These are phyloP conservation scores for Trichophyton rubrum DNA, from an alignment of 2,329 filamentous ascomycete genomes.

Conservation along the genomic window DNA sequence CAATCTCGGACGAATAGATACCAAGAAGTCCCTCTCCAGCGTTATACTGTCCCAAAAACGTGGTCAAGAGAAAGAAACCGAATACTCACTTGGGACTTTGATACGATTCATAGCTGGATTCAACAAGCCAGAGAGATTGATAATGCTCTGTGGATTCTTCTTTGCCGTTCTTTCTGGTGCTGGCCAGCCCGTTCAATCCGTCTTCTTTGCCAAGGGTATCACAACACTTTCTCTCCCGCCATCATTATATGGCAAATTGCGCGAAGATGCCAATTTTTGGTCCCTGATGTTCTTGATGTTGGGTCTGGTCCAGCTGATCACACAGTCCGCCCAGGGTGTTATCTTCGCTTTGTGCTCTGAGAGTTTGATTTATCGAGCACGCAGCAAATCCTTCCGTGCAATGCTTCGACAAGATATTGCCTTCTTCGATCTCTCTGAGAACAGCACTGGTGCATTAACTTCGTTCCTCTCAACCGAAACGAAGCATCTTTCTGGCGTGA, in stretches of 20 bases:
- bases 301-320: conserved; percentile 57
- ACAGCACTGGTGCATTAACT: conserved; percentile 77
- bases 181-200: conserved; percentile 62
- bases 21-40: conserved; percentile 52
- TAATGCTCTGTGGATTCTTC: conserved; percentile 61
- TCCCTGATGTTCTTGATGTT: conserved; percentile 79
- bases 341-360: conserved; percentile 80
- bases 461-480: conserved; percentile 83
- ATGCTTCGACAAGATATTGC: conserved; percentile 87
- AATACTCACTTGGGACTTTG: conserved; percentile 62
- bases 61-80: conserved; percentile 35
- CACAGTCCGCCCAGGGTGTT: conserved; percentile 56
- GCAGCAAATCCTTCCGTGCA: conserved; percentile 68
- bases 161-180: conserved; percentile 67
- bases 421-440: conserved; percentile 83
- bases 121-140: conserved; percentile 58
- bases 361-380: conserved; percentile 66
- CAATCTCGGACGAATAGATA: conserved; percentile 33
- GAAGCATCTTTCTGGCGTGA: conserved; percentile 76
- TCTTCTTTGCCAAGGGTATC: conserved; percentile 86
- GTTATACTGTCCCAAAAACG: conserved; percentile 49
- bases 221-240: conserved; percentile 51
- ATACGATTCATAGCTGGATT: conserved; percentile 70
- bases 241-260: conserved; percentile 44
- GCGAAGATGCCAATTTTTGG: conserved; percentile 71